Evolutionary conservation across 371 early-diverging fungal genomes (phyloP).

Genomic region (Saksenaea oblongispora): DNA sequence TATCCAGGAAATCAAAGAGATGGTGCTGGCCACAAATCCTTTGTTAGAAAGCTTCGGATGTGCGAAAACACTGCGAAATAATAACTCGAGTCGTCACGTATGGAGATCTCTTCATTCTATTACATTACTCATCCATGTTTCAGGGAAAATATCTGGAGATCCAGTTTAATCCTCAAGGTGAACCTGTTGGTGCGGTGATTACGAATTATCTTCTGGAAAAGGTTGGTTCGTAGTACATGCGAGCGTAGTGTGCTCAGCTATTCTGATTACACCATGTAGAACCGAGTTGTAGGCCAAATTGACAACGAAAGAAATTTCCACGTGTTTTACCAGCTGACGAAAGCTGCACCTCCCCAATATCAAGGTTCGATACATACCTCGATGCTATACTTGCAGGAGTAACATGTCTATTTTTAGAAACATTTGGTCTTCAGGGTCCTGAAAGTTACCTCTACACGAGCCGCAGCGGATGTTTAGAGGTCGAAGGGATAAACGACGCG

Average conservation of each 20-base stretch:
- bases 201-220: conserved; percentile 98
- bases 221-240: conserved; percentile 39
- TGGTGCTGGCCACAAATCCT: conserved; percentile 97
- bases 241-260: not conserved
- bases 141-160: conserved; percentile 99
- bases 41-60: conserved; percentile 99
- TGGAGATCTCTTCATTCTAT: conserved; percentile 16
- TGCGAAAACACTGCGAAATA: conserved; percentile 98
- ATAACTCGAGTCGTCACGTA: conserved; percentile 98
- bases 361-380: conserved; percentile 46
- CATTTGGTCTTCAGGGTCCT: conserved; percentile 79
- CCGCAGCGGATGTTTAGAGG: conserved; percentile 74
- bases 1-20: conserved; percentile 92
- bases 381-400: not conserved
- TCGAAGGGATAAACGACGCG: conserved; percentile 81
- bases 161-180: conserved; percentile 90
- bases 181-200: conserved; percentile 97
- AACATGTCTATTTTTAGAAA: conserved; percentile 39
- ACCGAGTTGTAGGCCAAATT: conserved; percentile 96
- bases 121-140: conserved; percentile 1
- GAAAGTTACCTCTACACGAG: conserved; percentile 82
- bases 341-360: conserved; percentile 75
- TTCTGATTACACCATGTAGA: conserved; percentile 33
- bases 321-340: conserved; percentile 92
- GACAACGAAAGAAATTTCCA: conserved; percentile 97